Base-by-base conservation (phyloP, 192 early-diverging fungal genomes). In the Oehlia diaphana region DNA sequence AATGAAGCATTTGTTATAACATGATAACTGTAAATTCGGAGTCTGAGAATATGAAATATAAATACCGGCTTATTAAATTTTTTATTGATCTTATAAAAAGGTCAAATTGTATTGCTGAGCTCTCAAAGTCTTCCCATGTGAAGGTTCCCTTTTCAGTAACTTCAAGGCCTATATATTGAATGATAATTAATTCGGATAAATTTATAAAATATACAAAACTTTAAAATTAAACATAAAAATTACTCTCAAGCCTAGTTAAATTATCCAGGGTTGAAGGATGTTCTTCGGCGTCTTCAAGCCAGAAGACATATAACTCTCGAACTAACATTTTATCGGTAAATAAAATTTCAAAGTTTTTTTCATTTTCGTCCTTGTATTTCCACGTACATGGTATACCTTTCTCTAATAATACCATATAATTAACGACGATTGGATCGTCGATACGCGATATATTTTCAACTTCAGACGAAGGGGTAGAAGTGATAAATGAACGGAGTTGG, bases 61-160 rank as follows among this genome's bases (percentile, higher is more conserved):
- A 37, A 72, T 63, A 76, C 74, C 74, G 58, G 74, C 62, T 76
- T 37, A 64, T 76, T 31, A 74, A 37, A 74, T 74, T 74, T 62
- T 58, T 74, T 35, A 74, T 37, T 35, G 73, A 74, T 33, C 42
- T 74, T 74, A 74, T 62, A 50, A 74, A 74, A 12, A 74, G 50
- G 14, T 62, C 8, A 74, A 58, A 74, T 74, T 35, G 73, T 21
- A 23, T 53, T 21, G 50, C n/a, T 35, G 50, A 58, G 9, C 12
- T 35, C 31, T 74, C 73, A 58, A 62, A 33, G 7, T 28, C 28
- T 37, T 74, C 49, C 49, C 23, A 74, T 16, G 23, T 21, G 10
- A 74, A 74, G 21, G 0, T 1, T 37, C 73, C 73, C 31, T 3
- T n/a, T 13, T 44, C 37, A 9, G 19, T 23, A n/a, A n/a, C 9